phyloP scores from a whole-genome alignment of 805 yeast genomes.

The Torulaspora indica region DNA sequence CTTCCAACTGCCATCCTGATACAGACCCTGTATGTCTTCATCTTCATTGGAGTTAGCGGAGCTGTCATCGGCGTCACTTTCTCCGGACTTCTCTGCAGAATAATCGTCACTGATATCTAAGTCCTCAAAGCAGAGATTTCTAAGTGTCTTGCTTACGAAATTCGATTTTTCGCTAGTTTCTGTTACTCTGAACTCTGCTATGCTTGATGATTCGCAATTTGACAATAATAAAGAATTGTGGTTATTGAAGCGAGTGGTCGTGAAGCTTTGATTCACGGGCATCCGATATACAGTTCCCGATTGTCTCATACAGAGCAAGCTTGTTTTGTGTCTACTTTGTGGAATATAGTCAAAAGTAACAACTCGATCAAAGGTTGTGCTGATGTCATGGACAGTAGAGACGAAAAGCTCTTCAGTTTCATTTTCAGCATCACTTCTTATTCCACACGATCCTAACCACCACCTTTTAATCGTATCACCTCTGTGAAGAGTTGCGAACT shows the following conservation, averaged over 20 bases:
- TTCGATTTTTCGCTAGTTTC: conserved; percentile 20
- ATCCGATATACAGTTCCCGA: conserved; percentile 82
- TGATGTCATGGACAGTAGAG: conserved; percentile 66
- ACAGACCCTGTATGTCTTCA: conserved; percentile 22
- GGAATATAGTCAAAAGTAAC: conserved; percentile 82
- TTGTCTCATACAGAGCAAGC: conserved; percentile 81
- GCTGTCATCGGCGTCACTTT: conserved; percentile 19
- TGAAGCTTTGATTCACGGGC: conserved; percentile 65
- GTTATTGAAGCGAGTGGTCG: conserved; percentile 60
- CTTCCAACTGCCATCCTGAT: conserved; percentile 26
- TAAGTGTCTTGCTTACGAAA: conserved; percentile 21
- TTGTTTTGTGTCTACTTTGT: conserved; percentile 50
- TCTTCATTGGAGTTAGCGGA: conserved; percentile 18
- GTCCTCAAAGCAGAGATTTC: conserved; percentile 33
- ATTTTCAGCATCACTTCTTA: conserved; percentile 14
- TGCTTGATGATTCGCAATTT: conserved; percentile 36
- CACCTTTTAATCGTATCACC: conserved; percentile 77
- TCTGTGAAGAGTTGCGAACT: conserved; percentile 72
- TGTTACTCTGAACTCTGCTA: conserved; percentile 29
- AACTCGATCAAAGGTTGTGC: conserved; percentile 74
- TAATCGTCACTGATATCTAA: conserved; percentile 30
- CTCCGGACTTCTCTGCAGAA: conserved; percentile 13
- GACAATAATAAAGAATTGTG: conserved; percentile 59
- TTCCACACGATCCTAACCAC: conserved; percentile 61
- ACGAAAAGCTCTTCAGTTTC: conserved; percentile 63